These are phyloP conservation scores for Diaporthe amygdali DNA, from an alignment of 2,329 filamentous ascomycete species.

Conservation along the genomic window DNA sequence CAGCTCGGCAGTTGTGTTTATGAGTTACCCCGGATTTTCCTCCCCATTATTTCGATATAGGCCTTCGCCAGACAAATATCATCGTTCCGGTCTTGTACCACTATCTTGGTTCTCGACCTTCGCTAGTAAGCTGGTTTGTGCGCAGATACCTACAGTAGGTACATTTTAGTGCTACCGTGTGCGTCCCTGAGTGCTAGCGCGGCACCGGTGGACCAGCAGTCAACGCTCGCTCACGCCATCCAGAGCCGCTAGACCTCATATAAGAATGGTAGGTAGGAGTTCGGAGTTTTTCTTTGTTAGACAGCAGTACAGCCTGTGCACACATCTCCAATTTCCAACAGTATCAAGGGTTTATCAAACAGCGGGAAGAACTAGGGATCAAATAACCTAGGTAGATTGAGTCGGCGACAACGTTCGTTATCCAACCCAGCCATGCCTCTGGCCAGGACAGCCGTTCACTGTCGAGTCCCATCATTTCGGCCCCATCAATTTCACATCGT, in stretches of 20 bases:
- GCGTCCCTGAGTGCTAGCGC: too few relatives aligned
- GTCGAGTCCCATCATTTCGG: neutral
- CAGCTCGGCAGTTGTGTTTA: neutral
- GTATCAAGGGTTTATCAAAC: neutral
- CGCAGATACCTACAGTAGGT: neutral
- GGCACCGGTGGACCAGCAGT: neutral
- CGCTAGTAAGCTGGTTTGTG: neutral
- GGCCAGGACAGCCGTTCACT: neutral
- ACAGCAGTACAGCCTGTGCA: neutral
- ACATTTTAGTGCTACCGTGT: too few relatives aligned
- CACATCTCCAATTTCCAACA: neutral
- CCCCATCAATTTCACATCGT: neutral
- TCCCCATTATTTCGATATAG: too few relatives aligned
- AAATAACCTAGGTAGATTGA: neutral
- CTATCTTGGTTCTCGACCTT: neutral
- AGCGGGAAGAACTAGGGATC: neutral
- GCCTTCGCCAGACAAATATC: neutral
- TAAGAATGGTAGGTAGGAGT: neutral
- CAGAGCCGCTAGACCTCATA: neutral
- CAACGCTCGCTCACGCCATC: neutral
- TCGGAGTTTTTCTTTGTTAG: neutral
- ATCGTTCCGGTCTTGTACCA: neutral
- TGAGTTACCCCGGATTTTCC: neutral
- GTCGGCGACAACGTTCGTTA: neutral
- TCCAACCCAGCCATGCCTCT: neutral